Base-by-base conservation (phyloP, 805 yeast genomes). In the Pichia ethanolica region DNA sequence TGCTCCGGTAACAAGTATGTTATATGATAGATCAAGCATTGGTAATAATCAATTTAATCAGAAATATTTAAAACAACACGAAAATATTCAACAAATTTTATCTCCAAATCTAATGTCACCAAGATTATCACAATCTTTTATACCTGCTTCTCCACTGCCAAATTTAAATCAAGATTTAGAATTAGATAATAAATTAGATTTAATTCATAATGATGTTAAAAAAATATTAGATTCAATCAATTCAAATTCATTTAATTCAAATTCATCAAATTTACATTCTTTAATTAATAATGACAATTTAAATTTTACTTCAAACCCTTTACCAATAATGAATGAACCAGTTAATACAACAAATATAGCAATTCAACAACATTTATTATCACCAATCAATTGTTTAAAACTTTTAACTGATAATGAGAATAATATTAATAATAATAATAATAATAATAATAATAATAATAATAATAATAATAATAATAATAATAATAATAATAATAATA, bases 261-360 rank as follows among this genome's bases (percentile, higher is more conserved):
- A 25, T 5, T 30, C 40, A 30, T 7, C 32, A 30, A 30, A 7
- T 7, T 30, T 20, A 20, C 20, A 20, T 20, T 20, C 20, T 20
- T 20, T 9, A 7, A 9, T 30, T 30, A 30, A 30, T 30, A 7
- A 6, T 30, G 9, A 30, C 7, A 30, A 30, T 30, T 30, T 30
- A 30, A 30, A 30, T 30, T 30, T 7, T 30, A 9, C 3, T 30
- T 1, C 39, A 10, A 37, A 44, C n/a, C 5, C 10, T 27, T 13
- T 43, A 13, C 47, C 50, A 5, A 33, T 47, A 3, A 25, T 38
- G n/a, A 20, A 7, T 8, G 50, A 47, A 36, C 47, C 47, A 7
- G 12, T 45, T 10, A 48, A 48, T 35, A 35, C 46, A 13, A 44
- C 51, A 20, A 48, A 44, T 26, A 30, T 48, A 5, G 44, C 51